phyloP scores from a whole-genome alignment of 805 yeast genomes.

The Candida vartiovaarae region DNA sequence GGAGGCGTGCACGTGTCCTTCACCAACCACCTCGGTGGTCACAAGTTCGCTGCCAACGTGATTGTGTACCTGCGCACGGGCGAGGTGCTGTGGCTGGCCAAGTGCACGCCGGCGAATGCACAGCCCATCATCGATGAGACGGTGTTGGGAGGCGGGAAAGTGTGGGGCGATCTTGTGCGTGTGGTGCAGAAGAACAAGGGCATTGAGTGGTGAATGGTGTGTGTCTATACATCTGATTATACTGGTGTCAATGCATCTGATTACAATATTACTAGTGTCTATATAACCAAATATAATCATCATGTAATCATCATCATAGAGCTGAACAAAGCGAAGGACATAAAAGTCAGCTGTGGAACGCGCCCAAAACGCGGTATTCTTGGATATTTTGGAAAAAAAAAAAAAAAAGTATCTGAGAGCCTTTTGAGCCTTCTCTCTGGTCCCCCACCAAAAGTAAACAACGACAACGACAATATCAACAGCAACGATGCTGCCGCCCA shows the following conservation, averaged over 20 bases:
- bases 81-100: slow-evolving; percentile 82
- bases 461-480: neutral
- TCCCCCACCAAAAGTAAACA: slow-evolving; percentile 3
- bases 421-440: neutral
- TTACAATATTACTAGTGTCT: no score
- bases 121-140: slow-evolving; percentile 71
- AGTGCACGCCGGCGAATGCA: slow-evolving; percentile 73
- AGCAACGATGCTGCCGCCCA: slow-evolving; percentile 1
- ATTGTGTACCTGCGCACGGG: slow-evolving; percentile 67
- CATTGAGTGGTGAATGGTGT: slow-evolving; percentile 39
- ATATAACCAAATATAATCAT: no score
- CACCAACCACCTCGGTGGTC: slow-evolving; percentile 92
- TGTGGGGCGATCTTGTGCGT: slow-evolving; percentile 66
- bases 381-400: no score
- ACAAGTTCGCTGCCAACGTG: slow-evolving; percentile 88
- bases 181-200: slow-evolving; percentile 45
- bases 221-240: neutral
- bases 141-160: slow-evolving; percentile 54
- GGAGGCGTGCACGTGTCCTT: slow-evolving; percentile 67
- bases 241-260: no score
- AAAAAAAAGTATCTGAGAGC: no score
- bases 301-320: no score
- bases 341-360: no score
- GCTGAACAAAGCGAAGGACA: no score
- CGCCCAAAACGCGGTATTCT: no score